phyloP scores from a whole-genome alignment of 73 alveolate species.

The Tetrahymena elliotti region DNA sequence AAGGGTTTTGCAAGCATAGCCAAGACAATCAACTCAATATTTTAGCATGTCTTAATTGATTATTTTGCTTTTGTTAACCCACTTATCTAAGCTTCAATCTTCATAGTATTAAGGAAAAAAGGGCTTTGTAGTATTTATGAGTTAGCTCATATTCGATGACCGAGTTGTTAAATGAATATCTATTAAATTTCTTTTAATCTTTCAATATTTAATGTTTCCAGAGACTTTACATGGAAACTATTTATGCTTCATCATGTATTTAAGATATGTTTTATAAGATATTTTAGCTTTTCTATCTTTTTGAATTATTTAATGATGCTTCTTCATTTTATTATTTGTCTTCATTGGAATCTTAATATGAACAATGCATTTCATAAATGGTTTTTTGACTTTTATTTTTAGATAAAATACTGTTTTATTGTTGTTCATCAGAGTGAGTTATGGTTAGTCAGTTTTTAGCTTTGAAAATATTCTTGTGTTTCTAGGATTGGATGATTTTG shows the following conservation, averaged over 20 bases:
- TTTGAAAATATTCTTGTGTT: no score
- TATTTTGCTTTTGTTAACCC: neutral
- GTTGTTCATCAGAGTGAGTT: no score
- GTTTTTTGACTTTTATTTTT: no score
- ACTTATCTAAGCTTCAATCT: neutral
- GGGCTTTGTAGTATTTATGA: neutral
- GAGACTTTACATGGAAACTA: neutral
- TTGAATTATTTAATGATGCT: no score
- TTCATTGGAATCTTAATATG: no score
- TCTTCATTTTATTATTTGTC: no score
- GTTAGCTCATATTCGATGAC: neutral
- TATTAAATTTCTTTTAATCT: neutral
- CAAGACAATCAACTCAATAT: neutral
- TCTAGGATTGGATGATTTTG: no score
- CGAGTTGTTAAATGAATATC: neutral
- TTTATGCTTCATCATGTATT: neutral
- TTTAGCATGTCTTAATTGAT: no score
- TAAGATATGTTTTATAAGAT: neutral
- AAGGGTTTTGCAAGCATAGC: neutral
- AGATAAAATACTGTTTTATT: no score
- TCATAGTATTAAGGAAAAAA: no score
- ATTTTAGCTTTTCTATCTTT: neutral
- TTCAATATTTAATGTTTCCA: neutral
- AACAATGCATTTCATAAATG: no score
- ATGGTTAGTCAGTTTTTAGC: no score